phyloP scores from a whole-genome alignment of 768 basidiomycete species.

The Lactarius hengduanensis region DNA sequence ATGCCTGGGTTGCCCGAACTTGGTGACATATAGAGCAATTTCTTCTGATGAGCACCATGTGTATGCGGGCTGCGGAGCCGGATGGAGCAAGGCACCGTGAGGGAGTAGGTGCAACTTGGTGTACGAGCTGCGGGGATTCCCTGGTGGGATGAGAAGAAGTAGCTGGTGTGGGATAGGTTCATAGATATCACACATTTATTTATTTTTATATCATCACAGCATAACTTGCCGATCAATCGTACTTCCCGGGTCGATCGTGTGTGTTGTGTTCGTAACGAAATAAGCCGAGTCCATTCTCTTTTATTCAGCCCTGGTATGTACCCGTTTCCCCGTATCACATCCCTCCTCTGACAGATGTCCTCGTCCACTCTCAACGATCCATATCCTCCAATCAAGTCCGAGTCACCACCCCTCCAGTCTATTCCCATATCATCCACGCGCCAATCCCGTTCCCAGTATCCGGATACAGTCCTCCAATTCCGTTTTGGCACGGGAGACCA shows the following conservation, averaged over 20 bases:
- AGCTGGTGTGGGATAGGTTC: no score
- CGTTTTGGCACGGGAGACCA: conserved; percentile 32
- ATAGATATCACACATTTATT: neutral
- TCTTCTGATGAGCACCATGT: neutral
- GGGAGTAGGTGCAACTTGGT: neutral
- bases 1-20: neutral
- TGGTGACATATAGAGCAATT: neutral
- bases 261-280: neutral
- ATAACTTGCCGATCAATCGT: neutral
- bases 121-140: neutral
- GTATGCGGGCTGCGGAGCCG: conserved; percentile 15
- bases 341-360: conserved; percentile 13
- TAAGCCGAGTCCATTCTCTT: neutral
- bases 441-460: conserved; percentile 4
- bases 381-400: conserved; percentile 26
- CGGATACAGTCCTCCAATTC: conserved; percentile 26
- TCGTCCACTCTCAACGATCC: conserved; percentile 9
- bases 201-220: no score
- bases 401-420: conserved; percentile 22
- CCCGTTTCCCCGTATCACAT: neutral
- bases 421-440: conserved; percentile 13
- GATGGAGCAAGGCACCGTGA: neutral
- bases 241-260: neutral
- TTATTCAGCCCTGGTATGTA: conserved; percentile 20
- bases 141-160: neutral